Evolutionary conservation across 768 basidiomycete species (phyloP), one percentile per base, ranked within the genome.

Genomic region (Boletus pseudo-olivaceus): DNA sequence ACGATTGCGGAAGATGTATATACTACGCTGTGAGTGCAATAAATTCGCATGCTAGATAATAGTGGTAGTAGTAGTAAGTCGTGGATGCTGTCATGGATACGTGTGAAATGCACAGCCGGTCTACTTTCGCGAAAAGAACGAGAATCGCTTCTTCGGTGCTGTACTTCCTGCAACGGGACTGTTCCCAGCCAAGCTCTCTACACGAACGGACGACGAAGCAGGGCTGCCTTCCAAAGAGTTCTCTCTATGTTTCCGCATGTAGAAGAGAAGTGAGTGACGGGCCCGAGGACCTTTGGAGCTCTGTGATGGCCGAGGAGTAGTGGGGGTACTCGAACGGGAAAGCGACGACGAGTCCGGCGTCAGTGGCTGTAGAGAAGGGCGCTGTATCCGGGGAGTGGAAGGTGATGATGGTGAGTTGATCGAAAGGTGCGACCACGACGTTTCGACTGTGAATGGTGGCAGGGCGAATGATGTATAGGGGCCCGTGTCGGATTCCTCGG

Each of bases 401-500:
- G 62, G 62, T 15, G 54, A 49, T 5, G 34, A 7, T 7, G 65
- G 54, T 19, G 67, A 39, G 10, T 57, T 39, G n/a, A 63, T 59
- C 19, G 59, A 68, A 39, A 56, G 34, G 19, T 47, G 62, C 14
- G 67, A 57, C 56, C 58, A 58, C 17, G 65, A 57, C 1, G 59
- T 33, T 39, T 59, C 59, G 23, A 67, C 56, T 17, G 70, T 23
- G 34, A 67, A 69, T 7, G 65, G 59, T 17, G 68, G 59, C 8
- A 69, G 42, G 34, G 68, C 68, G 14, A 69, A 69, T 49, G 68
- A 69, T 37, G 52, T 70, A 42, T 71, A 69, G 1, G 68, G 68
- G 14, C 68, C 68, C 40, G 59, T 72, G 43, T 69, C 70, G 43
- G 68, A 69, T 56, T 69, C 68, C 63, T 69, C 68, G 58, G 68